Percentiles rank a stretch among this genome's conserved stretches.
Conservation (phyloP, 2,329 filamentous ascomycete species). For the Zalaria obscura region DNA sequence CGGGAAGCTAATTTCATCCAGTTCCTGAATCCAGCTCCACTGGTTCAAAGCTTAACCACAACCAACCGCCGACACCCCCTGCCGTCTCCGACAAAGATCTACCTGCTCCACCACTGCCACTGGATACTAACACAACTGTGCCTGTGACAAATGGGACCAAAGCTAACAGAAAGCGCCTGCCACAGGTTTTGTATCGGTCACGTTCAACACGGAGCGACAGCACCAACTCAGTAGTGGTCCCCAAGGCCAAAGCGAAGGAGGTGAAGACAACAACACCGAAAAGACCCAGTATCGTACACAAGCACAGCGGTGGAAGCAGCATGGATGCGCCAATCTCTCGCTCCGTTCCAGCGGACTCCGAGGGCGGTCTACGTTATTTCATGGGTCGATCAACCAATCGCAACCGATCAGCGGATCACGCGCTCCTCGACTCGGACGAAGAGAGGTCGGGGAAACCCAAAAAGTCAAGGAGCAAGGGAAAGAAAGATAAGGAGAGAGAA, state of each 20-base stretch:
- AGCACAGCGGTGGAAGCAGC: not conserved
- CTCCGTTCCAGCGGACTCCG: conserved; percentile 32
- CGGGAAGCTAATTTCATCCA: not conserved
- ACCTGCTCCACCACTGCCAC: too few species aligned
- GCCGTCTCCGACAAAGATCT: not conserved
- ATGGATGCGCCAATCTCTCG: conserved; percentile 2
- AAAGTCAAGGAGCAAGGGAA: conserved; percentile 5
- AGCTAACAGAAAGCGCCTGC: conserved; percentile 6
- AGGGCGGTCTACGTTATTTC: conserved; percentile 54
- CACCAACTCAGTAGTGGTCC: not conserved
- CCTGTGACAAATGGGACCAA: not conserved
- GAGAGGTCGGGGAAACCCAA: conserved; percentile 8
- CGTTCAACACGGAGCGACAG: conserved; percentile 5
- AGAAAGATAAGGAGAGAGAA: not conserved
- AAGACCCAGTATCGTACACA: conserved; percentile 4
- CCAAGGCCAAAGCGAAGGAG: conserved; percentile 24
- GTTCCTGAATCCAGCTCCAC: not conserved
- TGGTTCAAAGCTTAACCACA: too few species aligned
- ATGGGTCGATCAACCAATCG: conserved; percentile 45
- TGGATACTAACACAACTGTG: too few species aligned
- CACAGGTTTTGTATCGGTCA: conserved; percentile 5
- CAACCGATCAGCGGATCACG: conserved; percentile 61
- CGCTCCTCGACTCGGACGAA: conserved; percentile 17
- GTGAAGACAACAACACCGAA: conserved; percentile 4
- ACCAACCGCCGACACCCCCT: not conserved